These are phyloP conservation scores for Starmerella tilneyi DNA, from an alignment of 805 yeast species.

Conservation along the genomic window DNA sequence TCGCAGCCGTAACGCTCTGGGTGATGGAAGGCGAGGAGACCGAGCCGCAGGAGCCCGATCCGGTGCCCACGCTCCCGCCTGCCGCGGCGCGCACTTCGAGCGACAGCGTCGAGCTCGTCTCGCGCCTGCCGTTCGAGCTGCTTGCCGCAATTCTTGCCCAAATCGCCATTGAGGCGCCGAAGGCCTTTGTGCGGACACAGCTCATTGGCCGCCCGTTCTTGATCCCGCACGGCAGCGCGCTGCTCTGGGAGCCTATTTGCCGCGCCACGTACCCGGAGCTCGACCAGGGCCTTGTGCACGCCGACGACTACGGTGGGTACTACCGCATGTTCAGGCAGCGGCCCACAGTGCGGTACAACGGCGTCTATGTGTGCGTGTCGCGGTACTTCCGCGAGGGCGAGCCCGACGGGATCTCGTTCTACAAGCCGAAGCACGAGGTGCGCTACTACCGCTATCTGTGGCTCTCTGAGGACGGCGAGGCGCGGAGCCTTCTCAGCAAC, in stretches of 20 bases:
- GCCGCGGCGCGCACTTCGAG: neutral
- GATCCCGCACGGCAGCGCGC: slow-evolving; percentile 20
- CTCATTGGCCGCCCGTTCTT: slow-evolving; percentile 21
- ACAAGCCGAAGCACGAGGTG: slow-evolving; percentile 67
- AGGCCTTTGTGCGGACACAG: slow-evolving; percentile 14
- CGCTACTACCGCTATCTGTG: slow-evolving; percentile 81
- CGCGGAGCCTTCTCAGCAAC: slow-evolving; percentile 57
- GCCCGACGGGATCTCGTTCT: slow-evolving; percentile 46
- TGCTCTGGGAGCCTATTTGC: slow-evolving; percentile 27
- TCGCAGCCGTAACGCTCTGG: too few species aligned
- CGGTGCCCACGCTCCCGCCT: too few species aligned
- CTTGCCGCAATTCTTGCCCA: slow-evolving; percentile 26
- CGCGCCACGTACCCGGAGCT: slow-evolving; percentile 18
- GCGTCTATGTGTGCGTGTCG: slow-evolving; percentile 76
- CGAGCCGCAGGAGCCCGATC: neutral
- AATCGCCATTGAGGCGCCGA: slow-evolving; percentile 22
- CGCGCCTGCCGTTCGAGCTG: slow-evolving; percentile 27
- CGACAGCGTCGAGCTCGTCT: slow-evolving; percentile 2
- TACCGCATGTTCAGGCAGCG: slow-evolving; percentile 47
- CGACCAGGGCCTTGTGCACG: slow-evolving; percentile 7
- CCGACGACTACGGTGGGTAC: slow-evolving; percentile 30
- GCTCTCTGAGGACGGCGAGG: slow-evolving; percentile 68
- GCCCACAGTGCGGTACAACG: slow-evolving; percentile 71
- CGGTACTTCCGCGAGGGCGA: slow-evolving; percentile 80
- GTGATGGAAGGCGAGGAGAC: neutral